A percentile compares a stretch with the other conserved stretches of the same genome.
Evolutionary conservation across 139 green algal species (phyloP).

Genomic region (Yamagishiella unicocca): DNA sequence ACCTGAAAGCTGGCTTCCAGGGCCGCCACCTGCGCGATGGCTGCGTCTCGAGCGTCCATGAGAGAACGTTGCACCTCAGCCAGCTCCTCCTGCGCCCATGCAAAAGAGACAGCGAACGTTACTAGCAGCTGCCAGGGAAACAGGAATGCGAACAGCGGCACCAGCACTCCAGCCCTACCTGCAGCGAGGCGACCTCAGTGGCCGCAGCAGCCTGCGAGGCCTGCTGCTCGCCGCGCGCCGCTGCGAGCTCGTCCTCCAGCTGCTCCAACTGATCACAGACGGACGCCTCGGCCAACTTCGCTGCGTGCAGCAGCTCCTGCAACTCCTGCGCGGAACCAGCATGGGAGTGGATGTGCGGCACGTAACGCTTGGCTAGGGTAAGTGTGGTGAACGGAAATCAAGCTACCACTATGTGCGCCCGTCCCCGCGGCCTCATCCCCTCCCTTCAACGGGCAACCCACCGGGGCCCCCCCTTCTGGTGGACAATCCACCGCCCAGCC

Average conservation of each 20-base stretch:
- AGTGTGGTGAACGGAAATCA: too few relatives aligned
- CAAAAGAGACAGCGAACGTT: neutral
- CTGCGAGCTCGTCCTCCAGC: neutral
- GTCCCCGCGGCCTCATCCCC: too few relatives aligned
- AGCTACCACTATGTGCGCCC: too few relatives aligned
- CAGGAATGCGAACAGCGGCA: neutral
- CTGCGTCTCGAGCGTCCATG: neutral
- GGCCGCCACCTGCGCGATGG: neutral
- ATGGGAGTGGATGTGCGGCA: too few relatives aligned
- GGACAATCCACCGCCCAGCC: too few relatives aligned
- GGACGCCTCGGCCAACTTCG: neutral
- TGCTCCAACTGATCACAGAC: neutral
- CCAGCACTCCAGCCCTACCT: neutral
- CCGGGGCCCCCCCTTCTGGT: too few relatives aligned
- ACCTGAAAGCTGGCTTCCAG: constrained; percentile 34
- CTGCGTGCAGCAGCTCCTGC: neutral
- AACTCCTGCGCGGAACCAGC: constrained; percentile 30
- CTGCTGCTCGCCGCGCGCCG: neutral
- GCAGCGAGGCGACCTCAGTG: neutral
- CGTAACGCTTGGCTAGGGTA: too few relatives aligned
- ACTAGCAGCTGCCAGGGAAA: neutral
- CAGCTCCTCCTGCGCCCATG: constrained; percentile 20
- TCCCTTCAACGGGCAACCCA: too few relatives aligned
- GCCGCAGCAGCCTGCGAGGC: neutral
- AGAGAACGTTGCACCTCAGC: neutral